Evolutionary conservation across 1,284 basidiomycete species (phyloP), one percentile per base, ranked within the genome.

Genomic region (Dichomitus squalens): DNA sequence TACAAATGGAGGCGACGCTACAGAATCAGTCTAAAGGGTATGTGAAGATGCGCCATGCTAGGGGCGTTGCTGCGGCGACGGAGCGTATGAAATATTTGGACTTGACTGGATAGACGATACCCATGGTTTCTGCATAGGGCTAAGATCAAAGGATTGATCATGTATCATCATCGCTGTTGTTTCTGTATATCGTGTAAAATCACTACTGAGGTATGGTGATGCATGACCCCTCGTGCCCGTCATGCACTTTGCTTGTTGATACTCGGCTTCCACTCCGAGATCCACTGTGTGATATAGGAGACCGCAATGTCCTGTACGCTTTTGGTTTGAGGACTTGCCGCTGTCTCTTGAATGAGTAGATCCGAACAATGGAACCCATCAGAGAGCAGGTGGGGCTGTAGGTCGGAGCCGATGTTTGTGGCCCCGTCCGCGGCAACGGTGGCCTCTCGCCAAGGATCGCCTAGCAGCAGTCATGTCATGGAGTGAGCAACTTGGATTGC

Each of bases 281-380:
- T 33, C 62, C 66, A 67, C 41, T 55, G 36, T 39, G 57, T 46
- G 14, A 65, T 53, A 36, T 59, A 51, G 33, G 61, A 58, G 9
- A 83, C 65, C 0, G 58, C 79, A 18, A 74, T 64, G 25, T 71
- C 67, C 63, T 88, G 85, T 6, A 87, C 85, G 1, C 72, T 72
- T 5, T 68, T 67, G 21, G 88, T 74, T 2, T 80, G 80, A 16
- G 77, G 40, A 60, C 58, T 88, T 83, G 9, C 74, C 72, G 3
- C 61, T 36, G 16, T 75, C 80, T 35, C 64, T 49, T 0, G 74
- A 27, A 56, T 71, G 41, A 74, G 59, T 50, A 89, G 66, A 67
- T 90, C 87, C 2, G 84, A 84, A 64, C 78, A 79, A 63, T 89
- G 87, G 76, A 84, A 88, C 0, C 84, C 87, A 56, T 86, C 77